These are phyloP conservation scores for Aspergillus olivimuriae DNA, from an alignment of 495 filamentous ascomycete genomes.

Conservation along the genomic window DNA sequence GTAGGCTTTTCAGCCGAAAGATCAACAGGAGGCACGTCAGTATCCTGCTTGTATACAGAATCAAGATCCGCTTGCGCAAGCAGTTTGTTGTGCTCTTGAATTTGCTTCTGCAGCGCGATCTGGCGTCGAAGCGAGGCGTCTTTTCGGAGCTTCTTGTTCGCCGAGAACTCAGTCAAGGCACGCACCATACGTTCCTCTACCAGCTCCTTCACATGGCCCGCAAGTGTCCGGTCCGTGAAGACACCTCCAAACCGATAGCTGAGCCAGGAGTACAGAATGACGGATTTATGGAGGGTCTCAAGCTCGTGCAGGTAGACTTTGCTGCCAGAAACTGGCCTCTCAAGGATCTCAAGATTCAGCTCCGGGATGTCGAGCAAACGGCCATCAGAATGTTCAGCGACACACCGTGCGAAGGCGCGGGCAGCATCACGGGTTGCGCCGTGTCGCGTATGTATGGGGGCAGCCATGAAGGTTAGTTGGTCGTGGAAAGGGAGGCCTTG, in stretches of 20 bases:
- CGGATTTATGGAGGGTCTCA: conserved; percentile 70
- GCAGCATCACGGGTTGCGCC: conserved; percentile 31
- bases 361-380: conserved; percentile 56
- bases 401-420: conserved; percentile 55
- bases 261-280: conserved; percentile 87
- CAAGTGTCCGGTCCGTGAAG: conserved; percentile 70
- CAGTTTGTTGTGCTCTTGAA: conserved; percentile 20
- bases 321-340: conserved; percentile 34
- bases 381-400: conserved; percentile 59
- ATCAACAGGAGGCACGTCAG: conserved; percentile 5
- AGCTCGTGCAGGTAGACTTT: conserved; percentile 54
- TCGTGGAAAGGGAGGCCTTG: conserved; percentile 59
- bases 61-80: conserved; percentile 15
- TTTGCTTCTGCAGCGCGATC: conserved; percentile 37
- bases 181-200: conserved; percentile 73
- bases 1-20: conserved; percentile 11
- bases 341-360: conserved; percentile 64
- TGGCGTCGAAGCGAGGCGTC: conserved; percentile 37
- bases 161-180: conserved; percentile 51
- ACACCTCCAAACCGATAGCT: conserved; percentile 65
- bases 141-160: conserved; percentile 41
- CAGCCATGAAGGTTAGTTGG: conserved; percentile 65
- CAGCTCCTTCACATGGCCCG: conserved; percentile 70
- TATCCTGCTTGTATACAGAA: conserved; percentile 9
- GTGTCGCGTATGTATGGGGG: conserved; percentile 46